phyloP scores from a whole-genome alignment of 352 stramenopile genomes.

The Phytophthora nicotianae region DNA sequence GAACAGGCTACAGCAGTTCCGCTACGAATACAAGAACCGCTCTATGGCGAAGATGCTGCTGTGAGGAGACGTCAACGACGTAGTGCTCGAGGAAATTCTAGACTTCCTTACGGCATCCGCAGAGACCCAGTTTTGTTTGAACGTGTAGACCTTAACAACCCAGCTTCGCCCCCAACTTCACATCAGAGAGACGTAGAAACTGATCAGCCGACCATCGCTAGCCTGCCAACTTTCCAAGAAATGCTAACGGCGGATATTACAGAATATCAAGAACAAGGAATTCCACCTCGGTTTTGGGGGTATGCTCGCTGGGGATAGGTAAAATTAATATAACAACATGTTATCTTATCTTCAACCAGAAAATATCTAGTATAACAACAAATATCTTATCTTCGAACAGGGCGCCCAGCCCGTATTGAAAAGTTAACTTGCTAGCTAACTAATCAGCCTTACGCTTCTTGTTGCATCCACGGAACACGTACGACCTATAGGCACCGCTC shows the following conservation, averaged over 20 bases:
- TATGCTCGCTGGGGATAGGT: too few relatives aligned
- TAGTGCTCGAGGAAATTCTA: background rate
- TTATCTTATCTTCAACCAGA: too few relatives aligned
- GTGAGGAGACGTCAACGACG: background rate
- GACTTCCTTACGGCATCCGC: background rate
- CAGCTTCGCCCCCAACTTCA: background rate
- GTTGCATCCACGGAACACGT: background rate
- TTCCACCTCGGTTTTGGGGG: too few relatives aligned
- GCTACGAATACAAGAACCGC: background rate
- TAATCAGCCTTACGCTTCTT: background rate
- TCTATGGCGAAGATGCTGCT: background rate
- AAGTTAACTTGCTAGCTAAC: background rate
- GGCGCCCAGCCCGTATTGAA: background rate
- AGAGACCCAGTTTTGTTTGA: background rate
- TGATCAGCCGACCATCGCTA: too few relatives aligned
- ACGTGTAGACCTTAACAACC: background rate
- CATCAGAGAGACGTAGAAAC: background rate
- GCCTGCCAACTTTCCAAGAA: too few relatives aligned
- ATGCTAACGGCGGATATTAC: too few relatives aligned
- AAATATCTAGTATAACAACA: too few relatives aligned
- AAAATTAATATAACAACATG: too few relatives aligned
- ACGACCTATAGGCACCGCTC: background rate
- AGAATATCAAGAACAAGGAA: too few relatives aligned
- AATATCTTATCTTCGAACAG: too few relatives aligned
- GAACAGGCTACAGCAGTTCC: background rate